phyloP scores from a whole-genome alignment of 306 rosid species.

The Begonia fuchsioides region DNA sequence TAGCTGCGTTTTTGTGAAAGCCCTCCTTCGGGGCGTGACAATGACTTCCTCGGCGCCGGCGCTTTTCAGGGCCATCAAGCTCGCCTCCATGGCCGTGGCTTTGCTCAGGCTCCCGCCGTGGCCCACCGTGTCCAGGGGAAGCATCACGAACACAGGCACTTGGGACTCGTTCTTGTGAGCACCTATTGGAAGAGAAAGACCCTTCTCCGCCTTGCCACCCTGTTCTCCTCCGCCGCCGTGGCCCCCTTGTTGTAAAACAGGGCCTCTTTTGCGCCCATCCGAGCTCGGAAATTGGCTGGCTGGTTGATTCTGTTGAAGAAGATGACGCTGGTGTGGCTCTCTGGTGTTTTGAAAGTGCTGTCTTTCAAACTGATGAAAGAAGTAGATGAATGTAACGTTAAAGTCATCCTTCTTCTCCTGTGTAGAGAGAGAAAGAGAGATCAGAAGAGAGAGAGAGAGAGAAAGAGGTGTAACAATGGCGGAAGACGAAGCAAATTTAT shows the following conservation, averaged over 20 bases:
- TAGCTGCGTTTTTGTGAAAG: too few relatives aligned
- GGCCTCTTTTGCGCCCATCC: slow-evolving; percentile 1
- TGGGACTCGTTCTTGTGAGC: slow-evolving; percentile 10
- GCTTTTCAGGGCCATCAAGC: slow-evolving; percentile 78
- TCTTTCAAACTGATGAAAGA: slow-evolving; percentile 42
- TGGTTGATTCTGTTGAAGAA: slow-evolving; percentile 24
- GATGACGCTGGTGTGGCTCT: slow-evolving; percentile 13
- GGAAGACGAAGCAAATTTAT: slow-evolving; percentile 18
- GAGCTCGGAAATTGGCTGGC: slow-evolving; percentile 18
- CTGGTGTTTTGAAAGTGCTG: slow-evolving; percentile 13
- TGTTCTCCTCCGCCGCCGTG: slow-evolving; percentile 18
- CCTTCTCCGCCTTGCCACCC: slow-evolving; percentile 25
- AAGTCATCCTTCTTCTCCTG: slow-evolving; percentile 40
- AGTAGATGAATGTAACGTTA: slow-evolving; percentile 44
- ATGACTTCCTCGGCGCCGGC: slow-evolving; percentile 87
- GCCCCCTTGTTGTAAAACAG: slow-evolving; percentile 15
- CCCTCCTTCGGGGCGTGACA: too few relatives aligned
- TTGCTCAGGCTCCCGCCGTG: slow-evolving; percentile 53
- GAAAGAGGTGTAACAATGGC: slow-evolving; percentile 12
- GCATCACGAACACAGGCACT: slow-evolving; percentile 79
- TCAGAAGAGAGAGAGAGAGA: slow-evolving; percentile 1
- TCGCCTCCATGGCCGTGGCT: slow-evolving; percentile 63
- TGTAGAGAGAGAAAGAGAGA: slow-evolving; percentile 4
- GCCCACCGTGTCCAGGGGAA: slow-evolving; percentile 63
- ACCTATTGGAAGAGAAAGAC: slow-evolving; percentile 23